phyloP scores from a whole-genome alignment of 1,284 basidiomycete genomes.

The Tilletiaria anomala region DNA sequence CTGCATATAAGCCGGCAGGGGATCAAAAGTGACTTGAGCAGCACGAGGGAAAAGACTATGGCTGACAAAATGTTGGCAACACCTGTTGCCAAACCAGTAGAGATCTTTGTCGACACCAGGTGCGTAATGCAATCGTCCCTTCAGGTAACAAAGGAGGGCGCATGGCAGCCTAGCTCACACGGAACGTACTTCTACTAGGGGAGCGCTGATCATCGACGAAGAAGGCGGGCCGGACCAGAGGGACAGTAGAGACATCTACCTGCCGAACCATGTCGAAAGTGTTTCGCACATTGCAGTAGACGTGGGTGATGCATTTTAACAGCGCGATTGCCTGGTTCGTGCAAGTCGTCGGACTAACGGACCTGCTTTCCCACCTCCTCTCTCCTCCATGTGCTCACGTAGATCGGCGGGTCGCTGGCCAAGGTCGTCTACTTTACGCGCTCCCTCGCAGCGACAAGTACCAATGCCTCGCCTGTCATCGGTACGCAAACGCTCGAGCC shows the following conservation, averaged over 20 bases:
- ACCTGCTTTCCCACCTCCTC: too few relatives aligned
- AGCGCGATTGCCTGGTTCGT: too few relatives aligned
- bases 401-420: slow-evolving; percentile 89
- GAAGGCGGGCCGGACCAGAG: slow-evolving; percentile 23
- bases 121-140: too few relatives aligned
- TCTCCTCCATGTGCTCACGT: too few relatives aligned
- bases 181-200: slow-evolving; percentile 7
- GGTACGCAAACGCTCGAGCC: too few relatives aligned
- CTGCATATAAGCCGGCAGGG: too few relatives aligned
- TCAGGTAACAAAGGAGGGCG: too few relatives aligned
- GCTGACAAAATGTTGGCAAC: neutral
- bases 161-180: neutral
- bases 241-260: slow-evolving; percentile 35
- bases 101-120: slow-evolving; percentile 26
- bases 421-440: slow-evolving; percentile 94
- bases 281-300: slow-evolving; percentile 39
- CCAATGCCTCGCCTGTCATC: slow-evolving; percentile 5
- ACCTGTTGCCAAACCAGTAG: slow-evolving; percentile 17
- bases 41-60: too few relatives aligned
- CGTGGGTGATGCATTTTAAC: too few relatives aligned
- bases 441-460: slow-evolving; percentile 8
- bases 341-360: too few relatives aligned
- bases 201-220: slow-evolving; percentile 30
- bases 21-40: too few relatives aligned
- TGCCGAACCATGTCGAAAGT: slow-evolving; percentile 35